These are phyloP conservation scores for Hysterangium stoloniferum DNA, from an alignment of 768 basidiomycete species.

Conservation along the genomic window DNA sequence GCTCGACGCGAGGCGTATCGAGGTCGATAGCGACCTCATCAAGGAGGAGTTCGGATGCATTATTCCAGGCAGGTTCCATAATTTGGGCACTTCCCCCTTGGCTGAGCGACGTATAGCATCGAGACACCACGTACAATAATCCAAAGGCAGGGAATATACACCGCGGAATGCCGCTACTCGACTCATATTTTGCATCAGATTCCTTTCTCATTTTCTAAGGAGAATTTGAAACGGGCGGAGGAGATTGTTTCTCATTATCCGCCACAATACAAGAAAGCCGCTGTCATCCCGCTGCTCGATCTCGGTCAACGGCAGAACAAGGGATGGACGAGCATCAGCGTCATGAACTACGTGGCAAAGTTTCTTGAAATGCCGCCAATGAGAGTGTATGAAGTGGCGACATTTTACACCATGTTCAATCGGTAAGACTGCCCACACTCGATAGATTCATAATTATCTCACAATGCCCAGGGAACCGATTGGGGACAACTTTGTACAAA, in stretches of 20 bases:
- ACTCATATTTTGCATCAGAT: constrained; percentile 46
- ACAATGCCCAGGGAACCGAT: constrained; percentile 69
- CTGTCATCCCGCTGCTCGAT: constrained; percentile 93
- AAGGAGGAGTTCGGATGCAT: constrained; percentile 5
- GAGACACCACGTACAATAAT: constrained; percentile 93
- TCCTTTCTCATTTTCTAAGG: constrained; percentile 75
- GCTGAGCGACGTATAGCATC: constrained; percentile 53
- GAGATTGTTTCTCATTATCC: constrained; percentile 93
- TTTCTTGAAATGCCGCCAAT: constrained; percentile 92
- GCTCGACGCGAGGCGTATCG: neutral
- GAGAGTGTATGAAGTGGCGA: constrained; percentile 99
- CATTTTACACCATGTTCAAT: constrained; percentile 99
- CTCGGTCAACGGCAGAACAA: constrained; percentile 97
- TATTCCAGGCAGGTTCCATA: constrained; percentile 6
- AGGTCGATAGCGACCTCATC: constrained; percentile 7
- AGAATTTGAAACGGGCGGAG: constrained; percentile 78
- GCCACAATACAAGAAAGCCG: constrained; percentile 97
- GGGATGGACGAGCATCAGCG: constrained; percentile 96
- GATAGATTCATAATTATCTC: neutral
- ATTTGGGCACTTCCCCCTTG: neutral
- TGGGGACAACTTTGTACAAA: constrained; percentile 89
- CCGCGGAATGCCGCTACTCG: neutral
- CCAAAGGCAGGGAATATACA: constrained; percentile 49
- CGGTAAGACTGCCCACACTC: constrained; percentile 41
- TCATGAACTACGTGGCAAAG: constrained; percentile 97